Evolutionary conservation across 345 rosid species (phyloP).

Genomic region (Citrus unshiu): DNA sequence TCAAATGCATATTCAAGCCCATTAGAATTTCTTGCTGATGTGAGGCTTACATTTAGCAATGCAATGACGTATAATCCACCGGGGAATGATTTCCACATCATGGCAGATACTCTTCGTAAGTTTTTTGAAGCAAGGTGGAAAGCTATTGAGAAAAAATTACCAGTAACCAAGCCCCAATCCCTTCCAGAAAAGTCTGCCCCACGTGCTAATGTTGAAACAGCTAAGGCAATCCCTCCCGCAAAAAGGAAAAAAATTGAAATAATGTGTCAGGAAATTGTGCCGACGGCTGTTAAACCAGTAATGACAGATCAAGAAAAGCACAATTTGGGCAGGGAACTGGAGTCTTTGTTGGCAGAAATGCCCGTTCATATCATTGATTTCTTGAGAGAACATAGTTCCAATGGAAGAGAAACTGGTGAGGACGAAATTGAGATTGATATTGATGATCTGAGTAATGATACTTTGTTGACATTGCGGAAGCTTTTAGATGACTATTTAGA

Average conservation of each 20-base stretch:
- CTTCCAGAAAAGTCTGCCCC: constrained; percentile 32
- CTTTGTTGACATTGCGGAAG: constrained; percentile 58
- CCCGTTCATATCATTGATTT: constrained; percentile 74
- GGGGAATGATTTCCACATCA: constrained; percentile 70
- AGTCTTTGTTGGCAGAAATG: constrained; percentile 60
- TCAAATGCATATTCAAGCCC: constrained; percentile 73
- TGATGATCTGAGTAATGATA: constrained; percentile 81
- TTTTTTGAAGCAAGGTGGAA: constrained; percentile 84
- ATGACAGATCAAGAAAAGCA: constrained; percentile 71
- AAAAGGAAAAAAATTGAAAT: constrained; percentile 67
- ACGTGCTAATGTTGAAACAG: constrained; percentile 32
- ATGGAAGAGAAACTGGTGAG: constrained; percentile 64
- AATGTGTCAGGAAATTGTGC: constrained; percentile 33
- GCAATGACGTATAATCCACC: constrained; percentile 94
- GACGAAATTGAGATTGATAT: constrained; percentile 96
- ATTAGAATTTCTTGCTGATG: constrained; percentile 71
- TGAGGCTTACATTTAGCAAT: constrained; percentile 78
- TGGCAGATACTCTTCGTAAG: constrained; percentile 79
- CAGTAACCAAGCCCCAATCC: constrained; percentile 27
- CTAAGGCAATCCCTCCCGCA: constrained; percentile 35
- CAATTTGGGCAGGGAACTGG: constrained; percentile 53
- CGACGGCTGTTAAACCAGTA: constrained; percentile 42
- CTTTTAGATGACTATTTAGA: constrained; percentile 66
- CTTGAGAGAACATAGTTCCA: constrained; percentile 69
- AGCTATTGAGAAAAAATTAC: constrained; percentile 68